phyloP scores from a whole-genome alignment of 108 stramenopile genomes.

The Licmophora abbreviata region DNA sequence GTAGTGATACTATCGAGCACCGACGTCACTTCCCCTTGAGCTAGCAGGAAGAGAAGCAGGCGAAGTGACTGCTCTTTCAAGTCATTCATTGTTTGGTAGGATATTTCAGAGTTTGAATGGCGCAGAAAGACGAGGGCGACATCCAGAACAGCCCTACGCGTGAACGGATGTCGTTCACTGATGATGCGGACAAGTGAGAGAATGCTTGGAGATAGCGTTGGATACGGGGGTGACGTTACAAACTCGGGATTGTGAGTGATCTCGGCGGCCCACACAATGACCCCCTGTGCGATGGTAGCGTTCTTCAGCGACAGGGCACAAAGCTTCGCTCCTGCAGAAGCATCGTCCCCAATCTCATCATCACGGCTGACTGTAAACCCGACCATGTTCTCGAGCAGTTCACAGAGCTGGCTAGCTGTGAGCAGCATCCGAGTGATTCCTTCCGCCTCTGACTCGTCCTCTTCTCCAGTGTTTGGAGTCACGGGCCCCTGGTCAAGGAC shows the following conservation, averaged over 20 bases:
- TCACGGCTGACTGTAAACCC: slow-evolving; percentile 48
- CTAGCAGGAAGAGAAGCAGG: slow-evolving; percentile 53
- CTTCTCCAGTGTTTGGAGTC: neutral
- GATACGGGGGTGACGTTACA: slow-evolving; percentile 63
- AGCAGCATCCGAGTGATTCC: slow-evolving; percentile 30
- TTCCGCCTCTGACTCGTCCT: slow-evolving; percentile 36
- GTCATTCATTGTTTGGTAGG: slow-evolving; percentile 72
- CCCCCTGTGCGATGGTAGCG: slow-evolving; percentile 61
- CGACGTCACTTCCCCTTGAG: slow-evolving; percentile 46
- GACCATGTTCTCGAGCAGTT: slow-evolving; percentile 76
- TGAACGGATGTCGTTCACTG: slow-evolving; percentile 56
- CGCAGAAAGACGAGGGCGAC: slow-evolving; percentile 60
- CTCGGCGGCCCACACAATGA: slow-evolving; percentile 74
- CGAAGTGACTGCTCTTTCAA: slow-evolving; percentile 81
- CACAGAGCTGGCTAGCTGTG: slow-evolving; percentile 66
- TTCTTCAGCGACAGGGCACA: slow-evolving; percentile 54
- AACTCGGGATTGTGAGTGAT: slow-evolving; percentile 54
- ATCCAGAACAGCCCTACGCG: slow-evolving; percentile 42
- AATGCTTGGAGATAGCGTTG: slow-evolving; percentile 67
- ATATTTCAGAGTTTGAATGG: slow-evolving; percentile 74
- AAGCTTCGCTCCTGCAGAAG: slow-evolving; percentile 52
- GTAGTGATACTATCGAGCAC: slow-evolving; percentile 43
- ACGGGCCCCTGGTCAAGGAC: slow-evolving; percentile 12
- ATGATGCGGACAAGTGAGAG: slow-evolving; percentile 59
- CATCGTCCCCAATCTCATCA: slow-evolving; percentile 8